Base-by-base conservation (phyloP, 2,329 filamentous ascomycete genomes). In the Leptoxyphium fumago region DNA sequence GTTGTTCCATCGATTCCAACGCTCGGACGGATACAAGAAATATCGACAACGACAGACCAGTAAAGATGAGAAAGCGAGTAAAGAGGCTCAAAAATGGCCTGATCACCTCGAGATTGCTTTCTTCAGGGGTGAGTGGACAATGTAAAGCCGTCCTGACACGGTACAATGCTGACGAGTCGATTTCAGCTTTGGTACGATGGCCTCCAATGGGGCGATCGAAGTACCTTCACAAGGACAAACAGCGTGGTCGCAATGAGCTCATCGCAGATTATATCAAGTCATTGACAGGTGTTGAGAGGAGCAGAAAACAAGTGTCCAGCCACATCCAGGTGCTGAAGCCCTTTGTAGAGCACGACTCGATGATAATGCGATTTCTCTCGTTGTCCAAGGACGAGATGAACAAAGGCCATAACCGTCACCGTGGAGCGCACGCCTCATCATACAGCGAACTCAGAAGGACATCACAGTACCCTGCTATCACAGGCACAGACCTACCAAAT, bases 261-360 rank as follows among this genome's bases (percentile, higher is more conserved):
- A 77, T 80, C 47, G 68, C 75, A 17, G 68, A 75, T 51, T 74
- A 70, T 43, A 78, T 80, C 46, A 61, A 64, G 50, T 68, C 68
- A 45, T 62, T 67, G 46, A 78, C 75, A 6, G 73, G 75, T 17
- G 69, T 70, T 45, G 55, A 52, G 21, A 65, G 76, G 43, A 61
- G 59, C 13, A 65, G 76, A 42, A 80, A 80, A 56, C 73, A 79
- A 53, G 72, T 80, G 4, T 79, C 76, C 0, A 80, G 76, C 52
- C 76, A 80, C 54, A 69, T 79, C 21, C 76, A 80, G 57, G 75
- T 79, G 2, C 63, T 80, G 15, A 75, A 76, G 55, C 68, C 66
- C 10, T 71, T 74, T 46, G 61, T 78, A 32, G 65, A 66, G 48
- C 64, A 68, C 5, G 68, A 75, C 47, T 67, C 69, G 26, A 62